Percentiles rank a stretch among this genome's conserved stretches.
Conservation (phyloP, 768 basidiomycete species). For the Coprinopsis sp. region DNA sequence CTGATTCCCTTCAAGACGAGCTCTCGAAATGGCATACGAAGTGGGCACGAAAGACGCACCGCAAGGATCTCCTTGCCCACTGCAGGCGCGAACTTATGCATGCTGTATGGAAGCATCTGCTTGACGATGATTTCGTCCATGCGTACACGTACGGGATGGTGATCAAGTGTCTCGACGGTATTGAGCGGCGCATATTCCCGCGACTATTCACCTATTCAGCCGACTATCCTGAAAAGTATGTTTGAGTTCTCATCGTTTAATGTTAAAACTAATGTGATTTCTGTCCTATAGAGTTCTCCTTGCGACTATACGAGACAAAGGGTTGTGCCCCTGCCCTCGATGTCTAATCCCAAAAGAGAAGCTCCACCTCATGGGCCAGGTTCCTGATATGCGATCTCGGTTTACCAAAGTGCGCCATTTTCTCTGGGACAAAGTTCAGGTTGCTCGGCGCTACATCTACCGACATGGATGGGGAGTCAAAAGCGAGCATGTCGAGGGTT, state of each 20-base stretch:
- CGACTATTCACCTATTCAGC: slow-evolving; percentile 7
- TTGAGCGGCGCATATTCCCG: slow-evolving; percentile 6
- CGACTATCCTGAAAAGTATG: slow-evolving; percentile 9
- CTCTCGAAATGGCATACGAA: slow-evolving; percentile 1
- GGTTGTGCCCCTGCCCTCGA: slow-evolving; percentile 32
- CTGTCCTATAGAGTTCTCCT: slow-evolving; percentile 5
- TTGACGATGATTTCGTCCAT: slow-evolving; percentile 6
- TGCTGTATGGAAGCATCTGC: slow-evolving; percentile 5
- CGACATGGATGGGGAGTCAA: neutral
- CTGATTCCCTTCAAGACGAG: slow-evolving; percentile 7
- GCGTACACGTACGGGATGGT: slow-evolving; percentile 7
- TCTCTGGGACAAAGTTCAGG: slow-evolving; percentile 6
- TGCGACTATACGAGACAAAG: slow-evolving; percentile 34
- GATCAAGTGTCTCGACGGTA: slow-evolving; percentile 4
- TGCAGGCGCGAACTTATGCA: slow-evolving; percentile 6
- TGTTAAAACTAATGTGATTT: neutral
- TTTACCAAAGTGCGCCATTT: slow-evolving; percentile 10
- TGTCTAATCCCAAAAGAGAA: slow-evolving; percentile 26
- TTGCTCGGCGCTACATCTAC: slow-evolving; percentile 11
- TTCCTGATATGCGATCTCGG: slow-evolving; percentile 15
- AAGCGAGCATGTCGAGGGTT: slow-evolving; percentile 13
- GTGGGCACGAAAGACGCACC: neutral
- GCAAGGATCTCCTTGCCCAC: slow-evolving; percentile 2
- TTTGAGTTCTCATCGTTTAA: neutral
- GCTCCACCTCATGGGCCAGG: slow-evolving; percentile 25